Base-by-base conservation (phyloP, 2,329 filamentous ascomycete species). In the Fusarium denticulatum region DNA sequence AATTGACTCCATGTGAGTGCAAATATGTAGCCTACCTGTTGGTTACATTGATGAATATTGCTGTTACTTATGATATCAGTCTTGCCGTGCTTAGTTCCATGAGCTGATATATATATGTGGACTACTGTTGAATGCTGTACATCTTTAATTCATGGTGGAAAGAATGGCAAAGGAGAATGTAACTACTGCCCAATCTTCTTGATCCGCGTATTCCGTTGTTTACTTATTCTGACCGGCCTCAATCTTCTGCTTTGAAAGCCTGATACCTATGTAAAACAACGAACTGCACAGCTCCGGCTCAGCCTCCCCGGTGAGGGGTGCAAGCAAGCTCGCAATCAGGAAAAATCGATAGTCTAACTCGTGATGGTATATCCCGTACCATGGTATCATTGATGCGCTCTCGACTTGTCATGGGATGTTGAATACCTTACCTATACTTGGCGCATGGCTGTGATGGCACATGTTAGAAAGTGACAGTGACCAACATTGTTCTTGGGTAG, bases 261-360 rank as follows among this genome's bases (percentile, higher is more conserved):
- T 71, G 57, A 55, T 34, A 55, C 42, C n/a, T 50, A 49, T 59
- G 40, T 30, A 52, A 63, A 73, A 73, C 70, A 49, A 64, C 66
- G 66, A 71, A 73, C 71, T 74, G 66, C 32, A 68, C 62, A 58
- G 45, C 71, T 57, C 62, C 58, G 71, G 58, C 71, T 73, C 46
- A 67, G 71, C 71, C 71, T 67, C 70, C 50, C 71, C 71, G 70
- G 62, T 71, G 70, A 73, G 71, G 70, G 70, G 70, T 71, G 70
- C 60, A 26, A 52, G 24, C n/a, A 32, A 52, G 30, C 49, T 52
- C 30, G 18, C 49, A n/a, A 36, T 52, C 30, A 24, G n/a, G 30
- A 36, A 36, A 52, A 24, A 20, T 52, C n/a, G 49, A 52, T 26
- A 52, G 49, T 24, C 49, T 15, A 36, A 36, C 12, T 34, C 18